Evolutionary conservation across 2,329 filamentous ascomycete species (phyloP).

Genomic region (Xylariaceae sp.): DNA sequence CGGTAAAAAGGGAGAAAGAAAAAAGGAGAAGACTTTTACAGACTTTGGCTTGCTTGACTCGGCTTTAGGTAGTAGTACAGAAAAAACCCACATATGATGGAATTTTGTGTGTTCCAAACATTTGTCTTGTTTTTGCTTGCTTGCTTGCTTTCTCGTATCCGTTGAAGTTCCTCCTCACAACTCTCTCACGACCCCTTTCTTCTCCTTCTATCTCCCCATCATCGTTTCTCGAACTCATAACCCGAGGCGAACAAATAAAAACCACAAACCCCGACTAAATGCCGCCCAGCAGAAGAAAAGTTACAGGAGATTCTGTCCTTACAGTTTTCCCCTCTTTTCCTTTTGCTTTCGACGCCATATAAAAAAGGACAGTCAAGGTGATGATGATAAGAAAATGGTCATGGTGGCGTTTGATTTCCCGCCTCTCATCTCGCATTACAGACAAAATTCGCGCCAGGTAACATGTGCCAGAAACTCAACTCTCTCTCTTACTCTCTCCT

Average conservation of each 20-base stretch:
- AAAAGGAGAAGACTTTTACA: not conserved
- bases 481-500: not conserved
- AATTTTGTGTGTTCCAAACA: not conserved
- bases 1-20: not conserved
- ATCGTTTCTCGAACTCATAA: not conserved
- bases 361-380: constrained; percentile 1
- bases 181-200: too few relatives aligned
- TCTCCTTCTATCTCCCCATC: not conserved
- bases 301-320: not conserved
- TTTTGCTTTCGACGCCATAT: constrained; percentile 11
- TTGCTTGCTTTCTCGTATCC: not conserved
- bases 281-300: not conserved
- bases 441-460: constrained; percentile 7
- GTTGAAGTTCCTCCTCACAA: too few relatives aligned
- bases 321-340: not conserved
- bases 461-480: not conserved
- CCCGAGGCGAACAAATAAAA: too few relatives aligned
- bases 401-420: constrained; percentile 1
- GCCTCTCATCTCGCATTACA: constrained; percentile 7
- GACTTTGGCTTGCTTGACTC: not conserved
- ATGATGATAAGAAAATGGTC: not conserved
- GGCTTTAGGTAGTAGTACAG: constrained; percentile 2
- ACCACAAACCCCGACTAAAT: not conserved
- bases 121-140: not conserved
- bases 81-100: not conserved